phyloP scores from a whole-genome alignment of 2,329 filamentous ascomycete genomes.

The Aspergillus unguis region DNA sequence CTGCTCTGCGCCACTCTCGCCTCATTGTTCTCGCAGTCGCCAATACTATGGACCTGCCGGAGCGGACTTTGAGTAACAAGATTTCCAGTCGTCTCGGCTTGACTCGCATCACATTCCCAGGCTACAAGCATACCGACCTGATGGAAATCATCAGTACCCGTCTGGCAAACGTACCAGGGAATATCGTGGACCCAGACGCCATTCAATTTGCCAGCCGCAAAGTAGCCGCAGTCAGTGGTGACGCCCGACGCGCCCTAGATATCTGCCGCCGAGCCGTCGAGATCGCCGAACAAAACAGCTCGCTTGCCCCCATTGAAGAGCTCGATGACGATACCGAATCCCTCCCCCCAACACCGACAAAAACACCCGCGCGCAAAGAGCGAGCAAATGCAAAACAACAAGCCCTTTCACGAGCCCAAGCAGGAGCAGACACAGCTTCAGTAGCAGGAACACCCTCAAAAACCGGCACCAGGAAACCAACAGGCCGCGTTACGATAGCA shows the following conservation, averaged over 20 bases:
- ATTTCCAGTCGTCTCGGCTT: conserved; percentile 89
- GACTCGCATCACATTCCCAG: conserved; percentile 92
- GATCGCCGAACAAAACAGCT: conserved; percentile 74
- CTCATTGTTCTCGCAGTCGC: conserved; percentile 95
- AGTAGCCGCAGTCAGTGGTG: conserved; percentile 92
- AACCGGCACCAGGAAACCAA: conserved; percentile 27
- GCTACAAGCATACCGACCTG: conserved; percentile 94
- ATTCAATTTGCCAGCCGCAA: conserved; percentile 95
- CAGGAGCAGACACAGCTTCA: neutral
- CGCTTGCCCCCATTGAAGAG: conserved; percentile 31
- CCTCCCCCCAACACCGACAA: conserved; percentile 45
- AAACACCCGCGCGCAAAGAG: conserved; percentile 34
- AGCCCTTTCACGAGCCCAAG: conserved; percentile 3
- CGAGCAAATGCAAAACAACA: conserved; percentile 22
- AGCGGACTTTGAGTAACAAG: conserved; percentile 95
- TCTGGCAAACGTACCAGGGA: conserved; percentile 78
- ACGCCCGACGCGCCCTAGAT: conserved; percentile 86
- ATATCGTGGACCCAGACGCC: conserved; percentile 88
- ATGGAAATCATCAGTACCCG: conserved; percentile 98
- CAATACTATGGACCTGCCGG: conserved; percentile 97
- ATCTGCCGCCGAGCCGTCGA: conserved; percentile 95
- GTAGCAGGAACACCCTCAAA: conserved; percentile 5
- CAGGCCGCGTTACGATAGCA: conserved; percentile 74
- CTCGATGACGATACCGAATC: conserved; percentile 32
- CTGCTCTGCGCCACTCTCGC: conserved; percentile 81